Conservation (phyloP, 495 filamentous ascomycete species). For the Sphaerosporella brunnea region DNA sequence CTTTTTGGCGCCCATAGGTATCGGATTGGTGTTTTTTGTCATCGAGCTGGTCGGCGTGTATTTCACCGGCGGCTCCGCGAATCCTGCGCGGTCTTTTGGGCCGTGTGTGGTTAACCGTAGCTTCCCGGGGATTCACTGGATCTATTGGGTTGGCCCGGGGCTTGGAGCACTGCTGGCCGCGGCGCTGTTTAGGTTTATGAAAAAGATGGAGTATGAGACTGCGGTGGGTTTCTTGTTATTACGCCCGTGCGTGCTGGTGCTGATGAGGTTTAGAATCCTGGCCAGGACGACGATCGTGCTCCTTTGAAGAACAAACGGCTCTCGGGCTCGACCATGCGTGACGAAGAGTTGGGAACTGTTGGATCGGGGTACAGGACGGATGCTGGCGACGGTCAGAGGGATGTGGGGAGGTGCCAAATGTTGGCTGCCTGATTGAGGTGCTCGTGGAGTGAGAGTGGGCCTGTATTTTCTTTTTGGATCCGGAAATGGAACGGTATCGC, state of each 20-base stretch:
- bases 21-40: slow-evolving; percentile 38
- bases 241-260: too few species aligned
- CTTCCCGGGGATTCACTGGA: slow-evolving; percentile 55
- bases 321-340: too few species aligned
- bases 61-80: slow-evolving; percentile 54
- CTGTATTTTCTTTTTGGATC: too few species aligned
- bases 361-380: too few species aligned
- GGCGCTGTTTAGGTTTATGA: slow-evolving; percentile 49
- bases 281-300: slow-evolving; percentile 1
- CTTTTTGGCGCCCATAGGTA: slow-evolving; percentile 39
- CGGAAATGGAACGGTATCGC: too few species aligned
- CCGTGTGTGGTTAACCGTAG: slow-evolving; percentile 42
- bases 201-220: slow-evolving; percentile 55
- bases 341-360: too few species aligned
- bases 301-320: too few species aligned
- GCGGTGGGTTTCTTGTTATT: slow-evolving; percentile 23
- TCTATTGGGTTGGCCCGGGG: slow-evolving; percentile 51
- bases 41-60: slow-evolving; percentile 41
- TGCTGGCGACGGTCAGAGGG: too few species aligned
- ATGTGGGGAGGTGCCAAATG: too few species aligned
- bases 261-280: too few species aligned
- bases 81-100: slow-evolving; percentile 56
- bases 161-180: slow-evolving; percentile 49
- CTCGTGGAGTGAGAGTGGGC: too few species aligned
- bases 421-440: too few species aligned